Conservation (phyloP, 164 flowering plant species). For the Nelumbo lutea region DNA sequence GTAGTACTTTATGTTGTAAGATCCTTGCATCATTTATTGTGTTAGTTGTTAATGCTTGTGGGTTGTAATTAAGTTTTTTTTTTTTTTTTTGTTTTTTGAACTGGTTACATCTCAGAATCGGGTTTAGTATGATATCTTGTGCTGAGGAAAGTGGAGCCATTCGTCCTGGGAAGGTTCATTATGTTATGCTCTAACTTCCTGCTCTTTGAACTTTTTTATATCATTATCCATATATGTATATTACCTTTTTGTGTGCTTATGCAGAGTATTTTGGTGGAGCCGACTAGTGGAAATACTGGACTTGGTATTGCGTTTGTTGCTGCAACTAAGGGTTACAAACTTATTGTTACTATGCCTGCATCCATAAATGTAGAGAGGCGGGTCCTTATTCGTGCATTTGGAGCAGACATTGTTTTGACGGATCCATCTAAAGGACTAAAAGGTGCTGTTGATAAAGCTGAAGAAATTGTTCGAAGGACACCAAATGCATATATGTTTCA, state of each 20-base stretch:
- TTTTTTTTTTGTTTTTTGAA: background rate
- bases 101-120: slow-evolving; percentile 42
- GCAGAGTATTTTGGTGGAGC: slow-evolving; percentile 74
- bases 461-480: slow-evolving; percentile 55
- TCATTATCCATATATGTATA: background rate
- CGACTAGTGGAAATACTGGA: slow-evolving; percentile 87
- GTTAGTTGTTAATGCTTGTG: background rate
- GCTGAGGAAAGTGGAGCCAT: slow-evolving; percentile 76
- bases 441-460: slow-evolving; percentile 81
- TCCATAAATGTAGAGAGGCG: slow-evolving; percentile 66
- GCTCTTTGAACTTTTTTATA: background rate
- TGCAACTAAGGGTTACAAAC: slow-evolving; percentile 68
- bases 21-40: background rate
- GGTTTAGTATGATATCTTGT: slow-evolving; percentile 61
- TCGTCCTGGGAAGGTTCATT: slow-evolving; percentile 64
- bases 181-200: background rate
- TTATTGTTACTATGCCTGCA: slow-evolving; percentile 78
- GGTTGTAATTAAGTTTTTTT: background rate
- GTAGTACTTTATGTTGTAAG: background rate
- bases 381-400: slow-evolving; percentile 77
- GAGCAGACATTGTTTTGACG: slow-evolving; percentile 72
- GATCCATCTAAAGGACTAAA: slow-evolving; percentile 65
- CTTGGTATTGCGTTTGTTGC: slow-evolving; percentile 82
- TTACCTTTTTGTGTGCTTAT: slow-evolving; percentile 3
- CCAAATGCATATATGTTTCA: slow-evolving; percentile 77